Evolutionary conservation across 2,329 filamentous ascomycete species (phyloP), one percentile per base, ranked within the genome.

Genomic region (Trichoderma citrinoviride): DNA sequence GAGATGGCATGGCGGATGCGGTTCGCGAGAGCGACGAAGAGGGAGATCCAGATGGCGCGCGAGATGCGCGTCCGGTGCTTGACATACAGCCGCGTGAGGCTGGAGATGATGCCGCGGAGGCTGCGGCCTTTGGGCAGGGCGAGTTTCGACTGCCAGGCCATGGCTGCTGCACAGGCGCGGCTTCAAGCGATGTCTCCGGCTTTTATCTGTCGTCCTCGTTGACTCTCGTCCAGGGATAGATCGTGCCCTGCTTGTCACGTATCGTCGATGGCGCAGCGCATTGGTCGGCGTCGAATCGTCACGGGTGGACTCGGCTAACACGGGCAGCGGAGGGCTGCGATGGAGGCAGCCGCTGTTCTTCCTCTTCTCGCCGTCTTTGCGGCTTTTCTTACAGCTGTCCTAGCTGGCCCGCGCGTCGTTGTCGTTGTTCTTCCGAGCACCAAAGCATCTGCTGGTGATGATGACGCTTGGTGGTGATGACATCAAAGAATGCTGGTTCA

Each of bases 1-100:
- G 90, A 89, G 73, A 98, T 90, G 71, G 94, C 93, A 85, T 92
- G 89, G 71, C 93, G 92, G 62, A 98, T 88, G 72, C 95, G 92
- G 77, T 96, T 93, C 67, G 89, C 83, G 67, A 97, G 86, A 54
- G 92, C 88, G 70, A 94, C 80, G 71, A 94, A 87, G 70, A 97
- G 84, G 29, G 92, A 89, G 67, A 96, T 81, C 81, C 96, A 96
- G 70, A 96, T 87, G 68, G 87, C 87, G 73, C 91, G 89, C 23
- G 92, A 94, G 77, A 97, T 93, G 70, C 87, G 87, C 57, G 88
- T 92, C 70, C 93, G 91, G 78, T 96, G 88, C 67, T 85, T 83
- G 68, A 94, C 83, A 78, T 97, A 97, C 55, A 92, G 83, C 57
- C 82, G 77, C 3, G 89, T 89, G 67, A 96, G 80, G 70, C 88